Evolutionary conservation across 1,139 yeast genomes (phyloP), one percentile per base, ranked within the genome.

Genomic region (Debaryomycetaceae sp.): DNA sequence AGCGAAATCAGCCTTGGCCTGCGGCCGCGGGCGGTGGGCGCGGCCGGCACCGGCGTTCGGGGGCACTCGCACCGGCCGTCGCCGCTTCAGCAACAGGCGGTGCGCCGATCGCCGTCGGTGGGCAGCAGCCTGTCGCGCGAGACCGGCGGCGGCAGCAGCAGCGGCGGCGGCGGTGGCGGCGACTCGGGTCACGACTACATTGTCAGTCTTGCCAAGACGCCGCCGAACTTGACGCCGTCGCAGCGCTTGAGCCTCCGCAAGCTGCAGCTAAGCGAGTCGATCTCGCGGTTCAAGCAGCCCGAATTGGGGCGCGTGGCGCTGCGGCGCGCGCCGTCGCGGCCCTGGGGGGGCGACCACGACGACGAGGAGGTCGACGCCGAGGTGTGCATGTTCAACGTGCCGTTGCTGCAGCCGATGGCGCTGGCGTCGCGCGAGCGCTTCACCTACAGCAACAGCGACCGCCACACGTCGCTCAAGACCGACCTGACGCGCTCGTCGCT

Each of bases 351-450:
- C 18, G 65, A 59, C 25, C 42, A 38, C 33, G 70, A 75, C 15
- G 82, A 76, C 37, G 78, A 71, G 33, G 75, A 75, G 21, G 40
- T 60, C 28, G 75, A 78, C 5, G 74, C 64, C 30, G 71, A 71
- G 32, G 57, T 66, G 12, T 58, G 70, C 20, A 72, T 78, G 39
- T 77, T 65, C 56, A 79, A 80, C 43, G 83, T 80, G 11, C 88
- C 86, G 2, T 53, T 76, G 27, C 68, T 83, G 0, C 79, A 75
- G 32, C 68, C 82, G 0, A 50, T 64, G 23, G 39, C 46, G 10
- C 43, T 62, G 3, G 34, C 58, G 12, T 41, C 51, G 19, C 48
- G 50, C 22, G 64, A 61, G 34, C 49, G 44, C 27, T 45, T 45
- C 23, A 35, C 46, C 14, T 42, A 55, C 44, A 46, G 41, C 8